Evolutionary conservation across 257 asterid species (phyloP).

Genomic region (Euphrasia confusa): DNA sequence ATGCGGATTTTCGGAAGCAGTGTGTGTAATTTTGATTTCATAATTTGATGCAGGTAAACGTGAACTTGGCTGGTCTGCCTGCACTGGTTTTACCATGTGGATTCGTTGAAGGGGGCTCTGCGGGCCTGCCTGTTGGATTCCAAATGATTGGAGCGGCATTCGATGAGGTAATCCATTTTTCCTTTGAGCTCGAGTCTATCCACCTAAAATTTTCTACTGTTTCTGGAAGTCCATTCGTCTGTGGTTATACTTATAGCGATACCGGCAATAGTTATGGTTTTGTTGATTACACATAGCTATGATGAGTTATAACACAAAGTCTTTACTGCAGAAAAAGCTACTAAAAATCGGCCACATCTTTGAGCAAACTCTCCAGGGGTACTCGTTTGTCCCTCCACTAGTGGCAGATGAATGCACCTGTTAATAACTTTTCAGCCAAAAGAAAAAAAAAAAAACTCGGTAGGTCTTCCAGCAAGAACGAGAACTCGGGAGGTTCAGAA

Average conservation of each 20-base stretch:
- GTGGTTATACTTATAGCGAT: too few species aligned
- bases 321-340: constrained; percentile 65
- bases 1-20: background rate
- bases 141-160: constrained; percentile 97
- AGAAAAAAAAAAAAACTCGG: background rate
- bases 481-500: background rate
- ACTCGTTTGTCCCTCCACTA: constrained; percentile 65
- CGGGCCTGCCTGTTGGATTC: constrained; percentile 70
- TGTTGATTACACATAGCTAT: background rate
- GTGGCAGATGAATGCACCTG: constrained; percentile 44
- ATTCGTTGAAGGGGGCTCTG: constrained; percentile 50
- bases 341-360: constrained; percentile 82
- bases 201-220: too few species aligned
- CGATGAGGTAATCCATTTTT: constrained; percentile 48
- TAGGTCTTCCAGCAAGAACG: constrained; percentile 4
- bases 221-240: too few species aligned
- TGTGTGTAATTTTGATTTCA: background rate
- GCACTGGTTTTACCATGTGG: constrained; percentile 99
- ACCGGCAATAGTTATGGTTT: background rate
- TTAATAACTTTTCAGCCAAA: constrained; percentile 9
- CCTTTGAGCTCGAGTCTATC: too few species aligned
- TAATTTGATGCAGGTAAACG: constrained; percentile 64
- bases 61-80: constrained; percentile 95
- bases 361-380: constrained; percentile 81
- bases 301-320: background rate